A percentile compares a stretch with the other conserved stretches of the same genome.
Conservation (phyloP, 139 green algal species). For the Haematococcus sp. region DNA sequence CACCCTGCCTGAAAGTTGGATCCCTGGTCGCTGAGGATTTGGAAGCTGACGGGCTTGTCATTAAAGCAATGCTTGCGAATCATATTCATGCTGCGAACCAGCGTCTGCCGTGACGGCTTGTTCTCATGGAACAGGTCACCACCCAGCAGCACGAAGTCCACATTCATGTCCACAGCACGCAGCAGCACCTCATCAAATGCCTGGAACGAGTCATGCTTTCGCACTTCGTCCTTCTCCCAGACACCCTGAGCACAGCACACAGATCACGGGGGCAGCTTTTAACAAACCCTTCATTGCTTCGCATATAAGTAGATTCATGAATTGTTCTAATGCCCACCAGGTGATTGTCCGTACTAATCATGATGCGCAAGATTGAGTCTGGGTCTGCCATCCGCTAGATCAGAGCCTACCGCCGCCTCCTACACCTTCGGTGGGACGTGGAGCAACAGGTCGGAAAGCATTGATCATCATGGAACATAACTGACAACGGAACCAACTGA, state of each 20-base stretch:
- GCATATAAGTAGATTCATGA: not conserved
- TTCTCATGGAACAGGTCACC: slow-evolving; percentile 99
- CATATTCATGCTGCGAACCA: slow-evolving; percentile 82
- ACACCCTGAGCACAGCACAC: slow-evolving; percentile 71
- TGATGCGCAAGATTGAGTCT: slow-evolving; percentile 66
- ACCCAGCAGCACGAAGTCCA: slow-evolving; percentile 91
- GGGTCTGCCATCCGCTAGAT: slow-evolving; percentile 15
- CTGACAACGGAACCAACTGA: too few species aligned
- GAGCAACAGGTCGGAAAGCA: too few species aligned
- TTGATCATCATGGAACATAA: too few species aligned
- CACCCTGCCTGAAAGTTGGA: slow-evolving; percentile 81
- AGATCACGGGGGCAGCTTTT: not conserved
- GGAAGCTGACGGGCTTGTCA: slow-evolving; percentile 65
- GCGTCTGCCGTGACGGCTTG: slow-evolving; percentile 75
- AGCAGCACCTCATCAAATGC: slow-evolving; percentile 91
- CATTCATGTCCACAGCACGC: slow-evolving; percentile 37
- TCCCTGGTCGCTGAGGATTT: slow-evolving; percentile 78
- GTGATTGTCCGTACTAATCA: slow-evolving; percentile 96
- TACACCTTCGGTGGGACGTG: too few species aligned
- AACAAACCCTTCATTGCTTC: not conserved
- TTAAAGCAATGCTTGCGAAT: slow-evolving; percentile 83
- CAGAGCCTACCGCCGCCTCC: too few species aligned
- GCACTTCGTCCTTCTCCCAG: slow-evolving; percentile 90
- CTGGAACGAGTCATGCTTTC: slow-evolving; percentile 90
- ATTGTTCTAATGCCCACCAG: slow-evolving; percentile 57